These are phyloP conservation scores for Crotalaria pallida DNA, from an alignment of 306 rosid species.

Conservation along the genomic window DNA sequence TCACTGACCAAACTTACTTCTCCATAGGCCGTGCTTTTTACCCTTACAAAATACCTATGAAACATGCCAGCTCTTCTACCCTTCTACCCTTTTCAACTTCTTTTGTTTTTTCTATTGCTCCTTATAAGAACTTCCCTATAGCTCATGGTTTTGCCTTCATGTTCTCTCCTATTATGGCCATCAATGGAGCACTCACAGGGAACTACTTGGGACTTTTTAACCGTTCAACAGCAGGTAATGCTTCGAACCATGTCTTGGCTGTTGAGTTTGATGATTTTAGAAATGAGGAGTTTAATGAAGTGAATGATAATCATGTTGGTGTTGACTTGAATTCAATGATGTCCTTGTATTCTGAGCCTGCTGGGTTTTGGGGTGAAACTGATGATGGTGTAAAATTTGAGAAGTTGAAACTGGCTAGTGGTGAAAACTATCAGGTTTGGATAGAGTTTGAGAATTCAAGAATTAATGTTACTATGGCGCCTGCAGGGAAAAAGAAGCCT, in stretches of 20 bases:
- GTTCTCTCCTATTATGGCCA: slow-evolving; percentile 31
- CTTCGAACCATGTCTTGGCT: slow-evolving; percentile 44
- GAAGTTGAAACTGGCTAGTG: slow-evolving; percentile 36
- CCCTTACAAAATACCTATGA: slow-evolving; percentile 43
- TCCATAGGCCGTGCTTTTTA: slow-evolving; percentile 56
- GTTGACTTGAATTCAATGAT: slow-evolving; percentile 49
- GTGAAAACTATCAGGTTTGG: slow-evolving; percentile 63
- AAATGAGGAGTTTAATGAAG: slow-evolving; percentile 56
- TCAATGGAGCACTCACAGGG: slow-evolving; percentile 38
- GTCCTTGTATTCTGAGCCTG: slow-evolving; percentile 36
- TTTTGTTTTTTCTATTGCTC: slow-evolving; percentile 59
- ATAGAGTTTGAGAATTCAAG: slow-evolving; percentile 41
- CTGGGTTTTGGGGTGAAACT: slow-evolving; percentile 54
- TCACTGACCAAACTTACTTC: slow-evolving; percentile 49
- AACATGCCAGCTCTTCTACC: slow-evolving; percentile 22
- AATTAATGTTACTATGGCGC: slow-evolving; percentile 52
- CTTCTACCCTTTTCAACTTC: slow-evolving; percentile 49
- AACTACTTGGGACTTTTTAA: slow-evolving; percentile 57
- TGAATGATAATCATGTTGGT: slow-evolving; percentile 58
- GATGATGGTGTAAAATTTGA: slow-evolving; percentile 27
- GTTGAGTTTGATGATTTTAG: slow-evolving; percentile 59
- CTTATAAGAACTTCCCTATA: slow-evolving; percentile 26
- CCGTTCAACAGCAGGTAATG: slow-evolving; percentile 33
- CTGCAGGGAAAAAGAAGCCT: slow-evolving; percentile 47
- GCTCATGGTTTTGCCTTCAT: slow-evolving; percentile 58